Base-by-base conservation (phyloP, 2,329 filamentous ascomycete species). In the Nemania bipapillata region DNA sequence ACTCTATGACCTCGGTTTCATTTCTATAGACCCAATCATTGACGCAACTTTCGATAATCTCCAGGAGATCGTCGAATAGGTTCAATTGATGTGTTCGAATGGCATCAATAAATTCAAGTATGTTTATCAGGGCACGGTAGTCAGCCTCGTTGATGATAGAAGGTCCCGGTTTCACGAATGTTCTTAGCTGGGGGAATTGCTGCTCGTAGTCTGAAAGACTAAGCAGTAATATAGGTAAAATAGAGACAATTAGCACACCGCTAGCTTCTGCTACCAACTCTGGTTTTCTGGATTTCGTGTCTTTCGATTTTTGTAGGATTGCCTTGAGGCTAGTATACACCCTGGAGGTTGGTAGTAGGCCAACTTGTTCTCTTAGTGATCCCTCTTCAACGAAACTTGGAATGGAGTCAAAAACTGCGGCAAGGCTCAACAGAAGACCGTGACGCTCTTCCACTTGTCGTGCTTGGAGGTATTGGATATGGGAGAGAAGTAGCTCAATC, bases 371-470 rank as follows among this genome's bases (percentile, higher is more conserved):
- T 26, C 40, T 35, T 11, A 64, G 30, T 9, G 42, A 32, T 37
- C 26, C 49, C 30, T 53, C 63, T 3, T 58, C 63, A 4, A 77
- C 54, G 22, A 83, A 66, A 3, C 73, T 74, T 0, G 84, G 82
- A 11, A 87, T 73, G 5, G 78, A 77, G 59, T 89, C 84, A 3
- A 90, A 74, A 0, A 91, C 80, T 4, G 86, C 83, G 1, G 90
- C 86, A n/a, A 91, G 80, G 32, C 86, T 86, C 7, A 91, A 78
- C 0, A 92, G 75, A 4, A 92, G 79, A 0, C 91, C 91, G 74
- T 94, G 91, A 1, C 89, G 83, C 74, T 92, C 89, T 74, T 92
- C 90, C 2, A 90, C 86, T 74, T 93, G 89, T 35, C 90, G 83
- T 1, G 78, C 72, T 67, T 85, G 81, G 4, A 91, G 81, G 0